Base-by-base conservation (phyloP, 1,284 basidiomycete genomes). In the Malassezia japonica region DNA sequence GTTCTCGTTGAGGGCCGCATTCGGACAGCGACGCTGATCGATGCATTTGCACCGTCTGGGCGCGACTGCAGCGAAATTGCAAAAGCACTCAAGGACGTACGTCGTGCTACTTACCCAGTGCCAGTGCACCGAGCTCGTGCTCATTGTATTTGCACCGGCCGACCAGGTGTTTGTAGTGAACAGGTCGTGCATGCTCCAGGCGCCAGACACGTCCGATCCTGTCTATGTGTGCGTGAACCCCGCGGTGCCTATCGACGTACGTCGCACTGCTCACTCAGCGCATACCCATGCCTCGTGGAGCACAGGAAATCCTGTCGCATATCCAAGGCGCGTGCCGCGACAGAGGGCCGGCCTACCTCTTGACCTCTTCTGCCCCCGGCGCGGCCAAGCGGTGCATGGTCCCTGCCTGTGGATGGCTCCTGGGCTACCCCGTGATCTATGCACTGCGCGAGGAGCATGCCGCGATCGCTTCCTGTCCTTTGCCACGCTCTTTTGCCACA, bases 341-440 rank as follows among this genome's bases (percentile, higher is more conserved):
- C 5, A n/a, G 23, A 15, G 20, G 25, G 13, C 16, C 13, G 18
- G 13, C 32, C 28, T 16, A 44, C 4, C 20, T 44, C 7, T 18
- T 50, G 3, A 21, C 21, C n/a, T 35, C 39, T 16, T 18, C 36
- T 16, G 25, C 23, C 2, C 25, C 27, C 9, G 10, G 39, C 24
- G 35, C 33, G 15, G 38, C 28, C 18, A 41, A 34, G 13, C 23
- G n/a, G 1, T 31, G 29, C 6, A 33, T 45, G 15, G 24, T 52
- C 23, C 7, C 50, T 3, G 37, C 39, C 1, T 39, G 32, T 20
- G 50, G 50, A 2, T 46, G 39, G 44, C 44, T 52, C 18, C 29
- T 52, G 2, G 50, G 29, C 6, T 52, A 52, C 23, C 50, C 50
- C 16, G 38, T 47, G 9, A 34, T 47, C 4, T 52, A 52, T 28